Conservation (phyloP, 345 rosid species). For the Salix caprea region DNA sequence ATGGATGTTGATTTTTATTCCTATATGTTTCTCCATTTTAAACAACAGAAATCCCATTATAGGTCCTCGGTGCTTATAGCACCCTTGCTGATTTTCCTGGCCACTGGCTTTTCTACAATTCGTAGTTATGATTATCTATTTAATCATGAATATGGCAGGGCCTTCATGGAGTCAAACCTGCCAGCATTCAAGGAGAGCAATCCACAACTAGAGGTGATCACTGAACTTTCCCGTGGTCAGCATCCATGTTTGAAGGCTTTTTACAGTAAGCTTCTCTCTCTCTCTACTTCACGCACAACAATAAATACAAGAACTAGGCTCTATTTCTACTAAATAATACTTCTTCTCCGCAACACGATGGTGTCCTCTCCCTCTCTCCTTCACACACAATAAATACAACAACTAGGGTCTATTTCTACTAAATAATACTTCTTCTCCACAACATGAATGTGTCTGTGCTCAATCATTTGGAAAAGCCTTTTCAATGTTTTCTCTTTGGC, state of each 20-base stretch:
- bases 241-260: conserved; percentile 79
- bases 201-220: conserved; percentile 71
- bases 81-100: not conserved
- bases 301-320: not conserved
- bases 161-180: conserved; percentile 76
- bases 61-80: not conserved
- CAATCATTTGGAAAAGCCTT: not conserved
- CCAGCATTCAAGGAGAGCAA: conserved; percentile 57
- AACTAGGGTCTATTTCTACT: too few relatives aligned
- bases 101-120: too few relatives aligned
- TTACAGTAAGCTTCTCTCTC: conserved; percentile 48
- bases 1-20: too few relatives aligned
- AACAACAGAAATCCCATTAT: not conserved
- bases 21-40: not conserved
- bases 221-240: conserved; percentile 74
- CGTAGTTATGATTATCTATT: not conserved
- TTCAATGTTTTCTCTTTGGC: not conserved
- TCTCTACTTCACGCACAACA: not conserved
- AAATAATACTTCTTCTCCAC: not conserved
- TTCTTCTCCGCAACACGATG: not conserved
- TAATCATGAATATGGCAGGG: conserved; percentile 36
- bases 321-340: too few relatives aligned
- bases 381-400: not conserved
- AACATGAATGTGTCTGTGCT: not conserved
- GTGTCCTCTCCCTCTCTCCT: not conserved